Base-by-base conservation (phyloP, 2,329 filamentous ascomycete genomes). In the Dothistroma pini region DNA sequence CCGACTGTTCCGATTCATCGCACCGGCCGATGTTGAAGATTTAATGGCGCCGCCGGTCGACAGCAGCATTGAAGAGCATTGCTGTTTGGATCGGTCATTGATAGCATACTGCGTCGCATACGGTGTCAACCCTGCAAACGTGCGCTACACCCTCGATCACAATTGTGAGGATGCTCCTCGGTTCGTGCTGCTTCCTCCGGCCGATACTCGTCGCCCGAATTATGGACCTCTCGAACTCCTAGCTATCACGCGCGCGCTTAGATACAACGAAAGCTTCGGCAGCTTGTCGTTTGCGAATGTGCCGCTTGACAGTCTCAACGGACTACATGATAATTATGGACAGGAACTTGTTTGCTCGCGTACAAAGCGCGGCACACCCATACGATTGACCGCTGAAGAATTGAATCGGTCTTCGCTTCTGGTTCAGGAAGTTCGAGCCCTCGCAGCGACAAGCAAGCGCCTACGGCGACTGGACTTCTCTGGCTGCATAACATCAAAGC, bases 81-180 rank as follows among this genome's bases (percentile, higher is more conserved):
- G 77, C 60, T 83, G 79, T 68, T 84, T 90, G 68, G 86, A 89
- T 66, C 80, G 86, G 35, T 90, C 87, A 1, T 74, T 90, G 34
- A 84, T 84, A 53, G 88, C 87, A 35, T 90, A 89, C 70, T 89
- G 87, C 70, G 80, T 87, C 48, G 86, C 86, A 21, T 90, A 89
- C 71, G 83, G 85, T 60, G 78, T 89, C 22, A 86, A 89, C 67
- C 85, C 87, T 2, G 83, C 83, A 12, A 88, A 87, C 58, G 87
- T 90, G 54, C 81, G 83, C 56, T 89, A 89, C 68, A 80, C 80
- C 6, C 82, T 88, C 59, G 81, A 86, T 68, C 80, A 82, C 66
- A 75, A 83, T 59, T 84, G 82, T 63, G 87, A 90, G 71, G 87
- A 90, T 75, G 83, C 81, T 32, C 88, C 88, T 5, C 83, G 84